Base-by-base conservation (phyloP, 2,329 filamentous ascomycete genomes). In the Fusarium proliferatum region DNA sequence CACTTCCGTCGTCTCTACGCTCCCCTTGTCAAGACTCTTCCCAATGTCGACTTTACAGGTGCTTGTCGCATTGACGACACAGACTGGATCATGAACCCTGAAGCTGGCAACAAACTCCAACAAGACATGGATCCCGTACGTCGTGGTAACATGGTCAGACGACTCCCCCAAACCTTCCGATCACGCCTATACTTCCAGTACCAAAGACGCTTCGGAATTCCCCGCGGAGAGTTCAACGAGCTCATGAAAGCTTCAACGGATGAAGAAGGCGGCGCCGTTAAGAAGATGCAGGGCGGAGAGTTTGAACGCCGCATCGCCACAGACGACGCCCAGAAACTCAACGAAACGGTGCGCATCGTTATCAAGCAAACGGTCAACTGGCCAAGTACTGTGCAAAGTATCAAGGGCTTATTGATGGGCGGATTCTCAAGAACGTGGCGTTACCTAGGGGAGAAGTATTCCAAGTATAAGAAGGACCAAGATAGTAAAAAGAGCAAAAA, bases 91-190 rank as follows among this genome's bases (percentile, higher is more conserved):
- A 79, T 85, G 57, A 80, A 84, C 58, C 80, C 81, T 2, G 83
- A 87, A 17, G 86, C 89, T 33, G 91, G 96, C 74, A 88, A 94
- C 74, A 87, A 85, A 21, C 86, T 99, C 26, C 87, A 88, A 46
- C 96, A 99, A 82, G 95, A 98, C 78, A 97, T 98, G 95, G 94
- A 97, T 77, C 94, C 95, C 0, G 85, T 94, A 65, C 95, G 93
- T 79, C 91, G 96, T 64, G 94, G 94, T 23, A 99, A 99, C 82
- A 99, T 99, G 94, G 96, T 99, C 15, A 91, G 96, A 9, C 92
- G 96, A 17, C 86, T 99, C 16, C 96, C 96, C 8, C 92, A 93
- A 77, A 88, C 91, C 10, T 98, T 99, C 87, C 90, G 96, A 42
- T 90, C 93, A 61, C 95, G 94, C 67, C 86, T 99, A 0, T 99